Percentiles rank a stretch among this genome's conserved stretches.
These are phyloP conservation scores for Musa balbisiana DNA, from an alignment of 202 grass and related monocot species.

Conservation along the genomic window DNA sequence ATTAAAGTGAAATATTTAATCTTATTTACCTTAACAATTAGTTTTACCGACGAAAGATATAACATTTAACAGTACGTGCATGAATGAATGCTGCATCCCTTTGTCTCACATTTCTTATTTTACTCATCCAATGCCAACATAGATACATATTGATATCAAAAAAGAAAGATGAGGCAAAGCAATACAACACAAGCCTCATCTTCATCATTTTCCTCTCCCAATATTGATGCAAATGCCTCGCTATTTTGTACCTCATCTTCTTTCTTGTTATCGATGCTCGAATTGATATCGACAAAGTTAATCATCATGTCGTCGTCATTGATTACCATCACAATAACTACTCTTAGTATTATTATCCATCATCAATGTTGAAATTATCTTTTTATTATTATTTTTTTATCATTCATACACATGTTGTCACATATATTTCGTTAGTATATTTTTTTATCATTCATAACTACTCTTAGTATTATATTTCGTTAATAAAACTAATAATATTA, in stretches of 20 bases:
- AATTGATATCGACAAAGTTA: rapidly evolving
- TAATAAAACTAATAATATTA: too few relatives aligned
- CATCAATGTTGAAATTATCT: too few relatives aligned
- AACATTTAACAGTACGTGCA: too few relatives aligned
- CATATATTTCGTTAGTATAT: too few relatives aligned
- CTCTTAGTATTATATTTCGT: too few relatives aligned
- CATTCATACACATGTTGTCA: too few relatives aligned
- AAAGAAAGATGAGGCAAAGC: rapidly evolving
- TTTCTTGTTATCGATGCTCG: rapidly evolving
- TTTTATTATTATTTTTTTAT: too few relatives aligned
- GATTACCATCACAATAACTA: too few relatives aligned
- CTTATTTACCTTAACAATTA: too few relatives aligned
- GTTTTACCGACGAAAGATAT: rapidly evolving
- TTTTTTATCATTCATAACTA: too few relatives aligned
- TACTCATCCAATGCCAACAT: rapidly evolving
- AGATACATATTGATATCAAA: rapidly evolving
- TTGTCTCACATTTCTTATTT: rapidly evolving
- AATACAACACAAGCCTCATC: rapidly evolving
- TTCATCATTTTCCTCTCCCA: too few relatives aligned
- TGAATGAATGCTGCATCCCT: rapidly evolving
- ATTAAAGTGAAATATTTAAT: too few relatives aligned
- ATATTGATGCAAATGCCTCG: rapidly evolving
- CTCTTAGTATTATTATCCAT: rapidly evolving
- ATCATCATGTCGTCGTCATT: rapidly evolving
- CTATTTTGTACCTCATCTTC: rapidly evolving